These are phyloP conservation scores for Xylariaceae sp. DNA, from an alignment of 2,329 filamentous ascomycete genomes.

Conservation along the genomic window DNA sequence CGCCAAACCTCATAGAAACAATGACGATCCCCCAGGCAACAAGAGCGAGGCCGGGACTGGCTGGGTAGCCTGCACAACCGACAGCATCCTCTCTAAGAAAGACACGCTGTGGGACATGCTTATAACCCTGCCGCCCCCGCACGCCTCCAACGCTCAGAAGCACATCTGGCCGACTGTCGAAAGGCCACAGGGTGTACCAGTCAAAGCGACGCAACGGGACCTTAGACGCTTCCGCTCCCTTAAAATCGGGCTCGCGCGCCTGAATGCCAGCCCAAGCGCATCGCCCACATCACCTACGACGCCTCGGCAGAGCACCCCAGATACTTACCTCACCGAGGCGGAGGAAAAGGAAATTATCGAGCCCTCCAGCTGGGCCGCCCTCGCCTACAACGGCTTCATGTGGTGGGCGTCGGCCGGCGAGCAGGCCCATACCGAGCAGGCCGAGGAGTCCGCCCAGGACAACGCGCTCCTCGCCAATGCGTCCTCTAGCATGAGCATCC, in stretches of 20 bases:
- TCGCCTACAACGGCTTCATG: conserved; percentile 83
- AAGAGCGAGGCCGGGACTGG: conserved; percentile 57
- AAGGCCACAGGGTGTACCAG: conserved; percentile 60
- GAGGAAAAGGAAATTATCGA: conserved; percentile 56
- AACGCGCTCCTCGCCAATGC: conserved; percentile 59
- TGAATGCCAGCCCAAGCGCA: conserved; percentile 33
- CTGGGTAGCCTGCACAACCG: conserved; percentile 95
- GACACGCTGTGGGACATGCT: conserved; percentile 86
- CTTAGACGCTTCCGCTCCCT: conserved; percentile 77
- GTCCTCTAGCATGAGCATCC: conserved; percentile 39
- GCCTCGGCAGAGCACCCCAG: conserved; percentile 17
- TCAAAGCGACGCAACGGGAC: conserved; percentile 91
- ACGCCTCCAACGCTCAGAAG: conserved; percentile 59
- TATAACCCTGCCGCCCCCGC: conserved; percentile 73
- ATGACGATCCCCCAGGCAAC: conserved; percentile 25
- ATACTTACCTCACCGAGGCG: conserved; percentile 29
- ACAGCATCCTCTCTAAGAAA: conserved; percentile 89
- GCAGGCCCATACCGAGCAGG: conserved; percentile 62
- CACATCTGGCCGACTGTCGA: conserved; percentile 78
- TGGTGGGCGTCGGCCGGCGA: conserved; percentile 90
- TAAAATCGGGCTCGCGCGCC: conserved; percentile 60
- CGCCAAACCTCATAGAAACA: conserved; percentile 49
- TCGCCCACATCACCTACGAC: conserved; percentile 28
- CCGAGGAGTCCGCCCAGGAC: conserved; percentile 60
- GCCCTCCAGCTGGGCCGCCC: conserved; percentile 68